Conservation (phyloP, 139 green algal genomes). For the Edaphochlamys debaryana region DNA sequence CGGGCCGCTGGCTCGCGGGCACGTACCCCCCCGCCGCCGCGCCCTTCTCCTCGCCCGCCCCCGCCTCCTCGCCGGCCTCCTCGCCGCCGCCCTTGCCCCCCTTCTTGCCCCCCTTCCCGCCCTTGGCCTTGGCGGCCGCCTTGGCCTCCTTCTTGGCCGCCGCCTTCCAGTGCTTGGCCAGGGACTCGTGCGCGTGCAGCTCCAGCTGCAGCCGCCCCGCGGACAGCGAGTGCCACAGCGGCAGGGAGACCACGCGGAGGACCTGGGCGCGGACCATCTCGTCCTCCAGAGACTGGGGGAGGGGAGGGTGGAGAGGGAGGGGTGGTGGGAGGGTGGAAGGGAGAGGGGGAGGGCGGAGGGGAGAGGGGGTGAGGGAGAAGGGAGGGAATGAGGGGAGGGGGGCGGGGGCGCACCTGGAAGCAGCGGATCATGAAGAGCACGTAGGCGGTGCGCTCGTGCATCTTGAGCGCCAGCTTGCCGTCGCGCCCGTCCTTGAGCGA, state of each 20-base stretch:
- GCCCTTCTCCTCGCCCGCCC: neutral
- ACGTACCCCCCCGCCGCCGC: constrained; percentile 56
- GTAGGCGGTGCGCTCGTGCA: constrained; percentile 84
- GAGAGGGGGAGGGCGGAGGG: constrained; percentile 42
- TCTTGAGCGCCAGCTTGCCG: constrained; percentile 49
- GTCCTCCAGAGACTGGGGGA: constrained; percentile 87
- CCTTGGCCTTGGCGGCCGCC: constrained; percentile 53
- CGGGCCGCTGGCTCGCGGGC: constrained; percentile 62
- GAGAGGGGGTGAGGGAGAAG: constrained; percentile 49
- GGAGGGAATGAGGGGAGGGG: neutral
- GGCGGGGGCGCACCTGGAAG: constrained; percentile 72
- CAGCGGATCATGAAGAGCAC: constrained; percentile 89
- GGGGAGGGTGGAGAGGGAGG: neutral
- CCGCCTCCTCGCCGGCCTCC: neutral
- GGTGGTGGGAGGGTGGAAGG: constrained; percentile 60
- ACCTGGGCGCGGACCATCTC: constrained; percentile 78
- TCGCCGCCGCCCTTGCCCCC: neutral
- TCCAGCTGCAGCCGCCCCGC: constrained; percentile 84
- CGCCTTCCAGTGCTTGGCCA: constrained; percentile 90
- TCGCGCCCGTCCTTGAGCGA: constrained; percentile 61
- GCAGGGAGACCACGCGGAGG: constrained; percentile 86
- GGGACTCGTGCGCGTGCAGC: constrained; percentile 74
- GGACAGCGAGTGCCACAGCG: constrained; percentile 89
- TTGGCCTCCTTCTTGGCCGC: constrained; percentile 88
- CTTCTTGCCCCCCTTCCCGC: neutral